Percentiles rank a stretch among this genome's conserved stretches.
Evolutionary conservation across 2,329 filamentous ascomycete genomes (phyloP).

Genomic region (Macrophomina phaseolina): DNA sequence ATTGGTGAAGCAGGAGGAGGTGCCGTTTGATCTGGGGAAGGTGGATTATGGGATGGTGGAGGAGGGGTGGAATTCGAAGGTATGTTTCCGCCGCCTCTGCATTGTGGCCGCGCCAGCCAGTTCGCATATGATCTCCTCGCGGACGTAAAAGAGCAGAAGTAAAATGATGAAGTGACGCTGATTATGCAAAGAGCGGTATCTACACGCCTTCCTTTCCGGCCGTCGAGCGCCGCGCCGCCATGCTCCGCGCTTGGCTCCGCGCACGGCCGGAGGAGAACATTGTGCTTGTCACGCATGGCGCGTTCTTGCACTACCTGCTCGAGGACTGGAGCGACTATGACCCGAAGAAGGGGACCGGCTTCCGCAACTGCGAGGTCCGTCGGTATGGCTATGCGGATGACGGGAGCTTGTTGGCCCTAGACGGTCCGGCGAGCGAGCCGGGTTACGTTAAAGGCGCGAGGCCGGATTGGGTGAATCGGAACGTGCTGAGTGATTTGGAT

Average conservation of each 20-base stretch:
- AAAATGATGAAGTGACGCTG: too few relatives aligned
- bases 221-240: conserved; percentile 38
- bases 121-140: too few relatives aligned
- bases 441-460: conserved; percentile 33
- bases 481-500: conserved; percentile 13
- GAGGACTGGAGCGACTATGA: conserved; percentile 74
- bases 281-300: conserved; percentile 80
- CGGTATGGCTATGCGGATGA: conserved; percentile 39
- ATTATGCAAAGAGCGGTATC: conserved; percentile 35
- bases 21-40: conserved; percentile 46
- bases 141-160: too few relatives aligned
- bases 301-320: conserved; percentile 83
- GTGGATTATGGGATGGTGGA: conserved; percentile 68
- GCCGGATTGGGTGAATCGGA: conserved; percentile 25
- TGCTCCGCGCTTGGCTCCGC: conserved; percentile 60
- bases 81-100: conserved; percentile 25
- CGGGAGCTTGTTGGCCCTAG: conserved; percentile 39
- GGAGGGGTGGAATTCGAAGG: conserved; percentile 75
- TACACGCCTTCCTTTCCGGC: conserved; percentile 39
- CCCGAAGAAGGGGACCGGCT: conserved; percentile 51
- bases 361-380: conserved; percentile 43
- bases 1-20: conserved; percentile 39
- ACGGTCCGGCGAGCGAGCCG: conserved; percentile 20
- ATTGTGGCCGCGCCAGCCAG: too few relatives aligned
- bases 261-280: conserved; percentile 66